Evolutionary conservation across 2,329 filamentous ascomycete genomes (phyloP).

Genomic region (Curvularia eragrostidis): DNA sequence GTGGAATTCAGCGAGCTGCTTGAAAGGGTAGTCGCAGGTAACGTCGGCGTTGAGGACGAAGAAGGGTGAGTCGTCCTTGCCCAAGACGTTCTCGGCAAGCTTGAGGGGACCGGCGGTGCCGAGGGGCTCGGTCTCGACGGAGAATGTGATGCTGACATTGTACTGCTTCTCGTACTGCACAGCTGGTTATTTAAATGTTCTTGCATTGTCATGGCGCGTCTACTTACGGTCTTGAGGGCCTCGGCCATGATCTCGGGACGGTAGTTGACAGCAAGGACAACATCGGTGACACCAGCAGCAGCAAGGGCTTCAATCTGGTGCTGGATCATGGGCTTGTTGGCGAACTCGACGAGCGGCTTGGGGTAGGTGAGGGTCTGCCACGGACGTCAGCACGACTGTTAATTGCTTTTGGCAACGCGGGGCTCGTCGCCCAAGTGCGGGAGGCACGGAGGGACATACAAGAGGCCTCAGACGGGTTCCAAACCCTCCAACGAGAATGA

Average conservation of each 20-base stretch:
- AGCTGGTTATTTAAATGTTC: slow-evolving; percentile 22
- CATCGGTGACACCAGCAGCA: slow-evolving; percentile 92
- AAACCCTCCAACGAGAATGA: slow-evolving; percentile 99
- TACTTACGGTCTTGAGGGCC: slow-evolving; percentile 80
- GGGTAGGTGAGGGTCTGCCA: slow-evolving; percentile 89
- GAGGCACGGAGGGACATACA: slow-evolving; percentile 59
- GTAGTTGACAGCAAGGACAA: slow-evolving; percentile 98
- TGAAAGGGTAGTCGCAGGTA: slow-evolving; percentile 97
- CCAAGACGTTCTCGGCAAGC: slow-evolving; percentile 88
- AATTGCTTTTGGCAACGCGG: slow-evolving; percentile 23
- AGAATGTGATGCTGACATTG: slow-evolving; percentile 95
- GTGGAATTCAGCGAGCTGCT: slow-evolving; percentile 89
- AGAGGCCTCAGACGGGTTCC: slow-evolving; percentile 96
- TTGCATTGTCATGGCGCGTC: background rate
- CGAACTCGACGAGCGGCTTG: slow-evolving; percentile 97
- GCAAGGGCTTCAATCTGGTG: slow-evolving; percentile 97
- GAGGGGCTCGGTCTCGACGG: slow-evolving; percentile 92
- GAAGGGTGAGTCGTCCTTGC: slow-evolving; percentile 92
- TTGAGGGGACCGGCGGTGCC: slow-evolving; percentile 95
- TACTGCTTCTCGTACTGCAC: slow-evolving; percentile 83
- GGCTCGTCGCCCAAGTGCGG: slow-evolving; percentile 22
- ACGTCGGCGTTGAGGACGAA: slow-evolving; percentile 99
- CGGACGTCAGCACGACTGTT: slow-evolving; percentile 31
- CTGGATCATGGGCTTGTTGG: slow-evolving; percentile 98
- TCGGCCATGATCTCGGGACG: slow-evolving; percentile 97